Conservation (phyloP, 139 green algal genomes). For the Pleodorina starrii region DNA sequence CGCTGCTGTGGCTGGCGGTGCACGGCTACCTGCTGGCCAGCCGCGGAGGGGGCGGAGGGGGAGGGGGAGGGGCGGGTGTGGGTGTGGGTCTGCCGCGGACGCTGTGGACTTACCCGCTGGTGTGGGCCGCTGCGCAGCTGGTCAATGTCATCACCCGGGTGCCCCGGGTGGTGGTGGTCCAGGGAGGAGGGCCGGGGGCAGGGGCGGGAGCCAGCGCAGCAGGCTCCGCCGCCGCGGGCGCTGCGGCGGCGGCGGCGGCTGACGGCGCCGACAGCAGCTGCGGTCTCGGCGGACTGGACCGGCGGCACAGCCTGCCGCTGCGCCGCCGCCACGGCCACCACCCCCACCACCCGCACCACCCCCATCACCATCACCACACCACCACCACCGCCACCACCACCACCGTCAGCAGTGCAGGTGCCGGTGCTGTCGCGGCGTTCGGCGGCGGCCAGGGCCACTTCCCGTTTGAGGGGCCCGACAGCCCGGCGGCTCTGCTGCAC, state of each 20-base stretch:
- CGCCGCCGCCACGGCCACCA: neutral
- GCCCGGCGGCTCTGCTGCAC: neutral
- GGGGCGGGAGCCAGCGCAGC: neutral
- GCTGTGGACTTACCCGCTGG: neutral
- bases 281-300: neutral
- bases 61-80: neutral
- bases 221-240: neutral
- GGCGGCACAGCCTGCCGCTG: neutral
- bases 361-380: constrained; percentile 1
- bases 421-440: neutral
- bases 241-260: neutral
- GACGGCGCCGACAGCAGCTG: neutral
- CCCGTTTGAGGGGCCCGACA: too few species aligned
- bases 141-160: neutral
- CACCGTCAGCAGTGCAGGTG: neutral
- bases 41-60: neutral
- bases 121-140: neutral
- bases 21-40: constrained; percentile 8
- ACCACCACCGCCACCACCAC: neutral
- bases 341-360: neutral
- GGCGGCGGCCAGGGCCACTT: too few species aligned
- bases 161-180: neutral
- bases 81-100: neutral
- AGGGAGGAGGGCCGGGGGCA: neutral
- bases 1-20: neutral